phyloP scores from a whole-genome alignment of 1,284 basidiomycete genomes.

The Coriolopsis trogii region DNA sequence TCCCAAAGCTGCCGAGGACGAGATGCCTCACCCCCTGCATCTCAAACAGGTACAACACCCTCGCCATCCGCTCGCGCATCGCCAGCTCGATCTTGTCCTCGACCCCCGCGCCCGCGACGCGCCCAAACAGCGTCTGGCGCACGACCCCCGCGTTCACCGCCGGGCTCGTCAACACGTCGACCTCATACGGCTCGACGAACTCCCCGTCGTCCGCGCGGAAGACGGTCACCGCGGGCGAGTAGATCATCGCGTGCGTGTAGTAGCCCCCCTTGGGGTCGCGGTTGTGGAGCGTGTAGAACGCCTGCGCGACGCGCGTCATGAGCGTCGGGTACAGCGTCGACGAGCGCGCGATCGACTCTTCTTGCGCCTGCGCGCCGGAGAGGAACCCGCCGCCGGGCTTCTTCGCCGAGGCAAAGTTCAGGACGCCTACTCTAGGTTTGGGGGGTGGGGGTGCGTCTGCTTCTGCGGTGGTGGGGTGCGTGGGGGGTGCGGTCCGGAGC shows the following conservation, averaged over 20 bases:
- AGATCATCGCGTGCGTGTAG: conserved; percentile 72
- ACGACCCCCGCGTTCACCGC: conserved; percentile 72
- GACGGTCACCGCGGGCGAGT: conserved; percentile 58
- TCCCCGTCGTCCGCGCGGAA: conserved; percentile 59
- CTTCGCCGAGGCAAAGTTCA: conserved; percentile 73
- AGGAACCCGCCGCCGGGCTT: conserved; percentile 72
- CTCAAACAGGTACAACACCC: conserved; percentile 68
- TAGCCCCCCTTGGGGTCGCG: conserved; percentile 51
- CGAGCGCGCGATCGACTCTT: conserved; percentile 72
- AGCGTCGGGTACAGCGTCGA: conserved; percentile 66
- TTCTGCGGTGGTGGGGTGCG: background rate
- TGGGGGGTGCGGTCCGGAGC: conserved; percentile 4
- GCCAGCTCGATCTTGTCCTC: conserved; percentile 52
- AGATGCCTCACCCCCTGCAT: conserved; percentile 54
- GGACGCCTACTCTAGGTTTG: conserved; percentile 52
- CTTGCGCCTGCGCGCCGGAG: conserved; percentile 67
- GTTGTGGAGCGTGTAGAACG: conserved; percentile 62
- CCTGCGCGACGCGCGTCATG: conserved; percentile 50
- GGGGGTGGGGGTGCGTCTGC: conserved; percentile 20
- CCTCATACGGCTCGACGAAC: conserved; percentile 55
- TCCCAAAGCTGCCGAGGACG: conserved; percentile 75
- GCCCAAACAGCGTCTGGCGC: conserved; percentile 36
- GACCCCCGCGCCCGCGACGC: conserved; percentile 39
- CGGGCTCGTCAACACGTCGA: conserved; percentile 65
- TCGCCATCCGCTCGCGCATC: conserved; percentile 72